Evolutionary conservation across 192 early-diverging fungal species (phyloP).

Genomic region (Phycomyces blakesleeanus): DNA sequence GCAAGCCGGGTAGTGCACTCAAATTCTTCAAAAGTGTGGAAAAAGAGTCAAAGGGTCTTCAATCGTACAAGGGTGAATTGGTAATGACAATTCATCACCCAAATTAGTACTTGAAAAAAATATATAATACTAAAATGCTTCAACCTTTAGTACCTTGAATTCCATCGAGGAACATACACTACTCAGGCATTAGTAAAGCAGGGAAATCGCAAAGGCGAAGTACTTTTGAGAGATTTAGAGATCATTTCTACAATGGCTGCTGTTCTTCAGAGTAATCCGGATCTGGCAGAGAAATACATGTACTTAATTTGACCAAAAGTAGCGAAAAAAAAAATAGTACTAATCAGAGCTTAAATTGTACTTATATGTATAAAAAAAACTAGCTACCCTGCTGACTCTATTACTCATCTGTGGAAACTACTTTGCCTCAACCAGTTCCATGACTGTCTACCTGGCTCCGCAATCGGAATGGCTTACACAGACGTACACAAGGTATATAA

Average conservation of each 20-base stretch:
- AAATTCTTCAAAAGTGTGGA: slow-evolving; percentile 84
- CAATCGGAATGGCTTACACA: slow-evolving; percentile 84
- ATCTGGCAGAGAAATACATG: slow-evolving; percentile 3
- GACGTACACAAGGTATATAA: slow-evolving; percentile 65
- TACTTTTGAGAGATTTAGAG: slow-evolving; percentile 84
- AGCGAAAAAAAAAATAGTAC: no score
- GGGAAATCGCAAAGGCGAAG: slow-evolving; percentile 83
- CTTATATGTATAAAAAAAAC: slow-evolving; percentile 1
- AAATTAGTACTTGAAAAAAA: neutral
- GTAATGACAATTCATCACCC: slow-evolving; percentile 31
- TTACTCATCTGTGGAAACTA: slow-evolving; percentile 86
- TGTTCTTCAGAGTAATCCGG: neutral
- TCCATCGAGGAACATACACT: slow-evolving; percentile 98
- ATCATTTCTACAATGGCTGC: slow-evolving; percentile 57
- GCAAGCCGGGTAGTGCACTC: slow-evolving; percentile 71
- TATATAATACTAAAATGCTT: no score
- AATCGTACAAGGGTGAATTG: slow-evolving; percentile 92
- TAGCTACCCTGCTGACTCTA: slow-evolving; percentile 68
- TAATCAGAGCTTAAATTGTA: no score
- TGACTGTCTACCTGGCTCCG: slow-evolving; percentile 92
- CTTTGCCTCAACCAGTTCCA: slow-evolving; percentile 97
- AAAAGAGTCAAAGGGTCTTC: slow-evolving; percentile 62
- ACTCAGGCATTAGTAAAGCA: slow-evolving; percentile 83
- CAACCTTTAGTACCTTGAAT: slow-evolving; percentile 82
- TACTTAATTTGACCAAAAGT: neutral